A percentile compares a stretch with the other conserved stretches of the same genome.
phyloP scores from a whole-genome alignment of 257 asterid genomes.

The Jacaranda copaia region DNA sequence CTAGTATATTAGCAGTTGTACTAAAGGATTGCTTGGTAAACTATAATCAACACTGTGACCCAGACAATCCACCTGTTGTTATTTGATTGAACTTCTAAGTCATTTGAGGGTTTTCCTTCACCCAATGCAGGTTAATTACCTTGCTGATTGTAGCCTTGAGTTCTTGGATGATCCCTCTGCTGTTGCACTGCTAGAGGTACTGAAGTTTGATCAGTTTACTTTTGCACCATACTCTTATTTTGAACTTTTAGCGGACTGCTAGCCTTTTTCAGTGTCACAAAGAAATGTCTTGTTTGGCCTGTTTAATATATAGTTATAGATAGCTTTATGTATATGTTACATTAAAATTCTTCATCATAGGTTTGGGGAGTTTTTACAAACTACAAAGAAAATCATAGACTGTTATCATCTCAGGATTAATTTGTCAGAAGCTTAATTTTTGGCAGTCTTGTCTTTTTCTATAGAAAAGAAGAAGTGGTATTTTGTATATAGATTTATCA shows the following conservation, averaged over 20 bases:
- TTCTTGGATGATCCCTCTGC: conserved; percentile 93
- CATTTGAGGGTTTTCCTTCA: conserved; percentile 28
- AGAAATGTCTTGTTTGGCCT: not conserved
- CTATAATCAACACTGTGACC: not conserved
- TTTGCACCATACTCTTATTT: conserved; percentile 1
- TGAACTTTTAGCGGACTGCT: conserved; percentile 19
- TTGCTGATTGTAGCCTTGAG: conserved; percentile 89
- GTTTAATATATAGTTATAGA: not conserved
- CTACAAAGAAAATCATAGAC: conserved; percentile 1
- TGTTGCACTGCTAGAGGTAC: conserved; percentile 83
- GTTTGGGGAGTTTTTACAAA: not conserved
- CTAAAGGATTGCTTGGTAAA: not conserved
- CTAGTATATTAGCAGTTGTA: conserved; percentile 18
- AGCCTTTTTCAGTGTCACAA: conserved; percentile 13
- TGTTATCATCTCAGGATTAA: not conserved
- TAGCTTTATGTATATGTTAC: not conserved
- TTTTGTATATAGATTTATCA: conserved; percentile 5
- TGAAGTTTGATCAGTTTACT: conserved; percentile 7
- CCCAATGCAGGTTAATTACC: conserved; percentile 76
- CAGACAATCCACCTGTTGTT: conserved; percentile 9
- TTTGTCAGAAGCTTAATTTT: not conserved
- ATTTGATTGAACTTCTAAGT: conserved; percentile 29
- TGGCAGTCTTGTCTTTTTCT: not conserved
- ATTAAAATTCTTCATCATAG: not conserved
- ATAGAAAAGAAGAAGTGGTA: not conserved